Conservation (phyloP, 306 rosid species). For the Acacia melanoxylon region DNA sequence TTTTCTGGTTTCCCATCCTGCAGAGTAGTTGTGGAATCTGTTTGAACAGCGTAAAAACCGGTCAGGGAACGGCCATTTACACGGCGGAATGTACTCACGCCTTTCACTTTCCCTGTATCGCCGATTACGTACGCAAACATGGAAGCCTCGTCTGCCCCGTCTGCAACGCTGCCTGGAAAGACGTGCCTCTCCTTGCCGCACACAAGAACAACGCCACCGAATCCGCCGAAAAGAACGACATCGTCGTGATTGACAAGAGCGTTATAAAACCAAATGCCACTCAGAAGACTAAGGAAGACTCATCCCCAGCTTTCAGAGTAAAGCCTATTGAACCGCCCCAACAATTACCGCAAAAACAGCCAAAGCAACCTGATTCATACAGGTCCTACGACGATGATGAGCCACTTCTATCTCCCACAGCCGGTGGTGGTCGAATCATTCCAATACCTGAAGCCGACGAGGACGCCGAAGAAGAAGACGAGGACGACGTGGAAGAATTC, state of each 20-base stretch:
- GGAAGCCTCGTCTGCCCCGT: constrained; percentile 82
- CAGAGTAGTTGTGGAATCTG: constrained; percentile 98
- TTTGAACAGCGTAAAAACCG: constrained; percentile 84
- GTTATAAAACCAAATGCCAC: constrained; percentile 26
- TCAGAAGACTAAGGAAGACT: constrained; percentile 9
- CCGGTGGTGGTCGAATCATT: constrained; percentile 50
- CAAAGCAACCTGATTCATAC: constrained; percentile 31
- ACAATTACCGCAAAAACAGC: not conserved
- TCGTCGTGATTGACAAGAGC: not conserved
- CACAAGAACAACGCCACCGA: constrained; percentile 51
- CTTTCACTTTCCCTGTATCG: constrained; percentile 92
- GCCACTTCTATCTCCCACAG: constrained; percentile 55
- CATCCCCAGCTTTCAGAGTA: constrained; percentile 35
- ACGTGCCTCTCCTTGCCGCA: constrained; percentile 74
- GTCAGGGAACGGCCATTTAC: constrained; percentile 96
- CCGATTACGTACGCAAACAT: constrained; percentile 64
- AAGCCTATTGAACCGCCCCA: constrained; percentile 15
- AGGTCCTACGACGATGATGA: constrained; percentile 76
- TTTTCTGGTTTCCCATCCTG: not conserved
- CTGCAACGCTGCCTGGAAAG: constrained; percentile 82
- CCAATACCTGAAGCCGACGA: constrained; percentile 80
- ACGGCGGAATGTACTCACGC: constrained; percentile 95
- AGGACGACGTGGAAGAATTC: constrained; percentile 63
- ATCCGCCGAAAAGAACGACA: constrained; percentile 27
- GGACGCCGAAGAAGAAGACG: constrained; percentile 48